Evolutionary conservation across 768 basidiomycete species (phyloP).

Genomic region (Lactifluus rugatus): DNA sequence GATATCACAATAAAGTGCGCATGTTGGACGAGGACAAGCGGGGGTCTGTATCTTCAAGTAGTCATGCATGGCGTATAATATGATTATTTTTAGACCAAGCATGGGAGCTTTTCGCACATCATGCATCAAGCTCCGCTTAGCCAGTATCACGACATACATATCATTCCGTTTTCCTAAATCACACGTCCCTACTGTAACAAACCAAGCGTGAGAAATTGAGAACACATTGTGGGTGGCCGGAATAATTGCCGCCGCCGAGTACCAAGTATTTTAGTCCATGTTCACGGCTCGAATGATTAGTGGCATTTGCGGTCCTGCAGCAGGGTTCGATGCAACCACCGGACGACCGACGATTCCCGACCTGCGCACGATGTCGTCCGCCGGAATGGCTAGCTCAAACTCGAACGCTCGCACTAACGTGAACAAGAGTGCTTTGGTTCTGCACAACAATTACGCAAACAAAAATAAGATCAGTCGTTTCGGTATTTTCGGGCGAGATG

Average conservation of each 20-base stretch:
- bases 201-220: background rate
- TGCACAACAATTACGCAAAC: background rate
- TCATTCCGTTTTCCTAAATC: background rate
- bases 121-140: background rate
- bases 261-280: too few relatives aligned
- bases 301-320: slow-evolving; percentile 14
- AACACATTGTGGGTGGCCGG: too few relatives aligned
- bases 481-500: too few relatives aligned
- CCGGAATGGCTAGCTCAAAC: slow-evolving; percentile 17
- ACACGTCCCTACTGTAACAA: background rate
- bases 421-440: slow-evolving; percentile 24
- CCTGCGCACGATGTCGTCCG: slow-evolving; percentile 12
- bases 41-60: too few relatives aligned
- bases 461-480: background rate
- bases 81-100: too few relatives aligned
- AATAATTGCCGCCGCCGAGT: too few relatives aligned
- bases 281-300: background rate
- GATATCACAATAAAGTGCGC: too few relatives aligned
- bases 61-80: too few relatives aligned
- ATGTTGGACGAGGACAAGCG: too few relatives aligned
- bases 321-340: background rate
- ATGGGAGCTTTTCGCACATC: too few relatives aligned
- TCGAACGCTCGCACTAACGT: slow-evolving; percentile 21
- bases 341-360: slow-evolving; percentile 16
- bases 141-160: too few relatives aligned